Evolutionary conservation across 169 alveolate genomes (phyloP), one percentile per base, ranked within the genome.

Genomic region (Eimeria necatrix): DNA sequence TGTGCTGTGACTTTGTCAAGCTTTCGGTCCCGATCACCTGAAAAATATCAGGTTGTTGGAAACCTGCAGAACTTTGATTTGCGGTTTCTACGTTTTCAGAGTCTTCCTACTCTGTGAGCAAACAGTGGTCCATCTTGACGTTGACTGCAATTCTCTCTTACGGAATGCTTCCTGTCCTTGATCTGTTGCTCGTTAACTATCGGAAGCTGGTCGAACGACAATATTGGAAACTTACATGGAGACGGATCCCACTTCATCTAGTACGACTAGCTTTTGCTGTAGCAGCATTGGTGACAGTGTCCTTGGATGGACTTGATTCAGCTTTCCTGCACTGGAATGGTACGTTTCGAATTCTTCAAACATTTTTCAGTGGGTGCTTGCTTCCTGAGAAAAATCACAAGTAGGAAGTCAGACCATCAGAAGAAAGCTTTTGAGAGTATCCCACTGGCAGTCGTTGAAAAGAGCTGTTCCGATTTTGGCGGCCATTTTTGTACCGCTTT

Each of bases 81-180:
- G 59, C 64, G 78, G 20, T 24, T 32, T n/a, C 0, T 84, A 48
- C 48, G 73, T 84, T 5, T 76, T 59, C 91, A 84, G 91, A 84
- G 49, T 53, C 91, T 20, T 56, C 16, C 59, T 84, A 56, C 32
- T 84, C 91, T 84, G 91, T 49, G n/a, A 64, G 49, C 5, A 84
- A 14, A 49, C 91, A 84, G 56, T 84, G 91, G 91, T 74, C 91
- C 26, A 16, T 59, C 73, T 53, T 84, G 91, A 84, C 91, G 46
- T 4, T 84, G 18, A 52, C 76, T 0, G 91, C 91, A 18, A 26
- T 56, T 4, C 26, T 84, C 16, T 53, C 91, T 14, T 86, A 92
- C 71, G 95, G 92, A n/a, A 32, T 92, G 83, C 73, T 71, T 12
- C 95, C 95, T 16, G 46, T 92, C 52, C 64, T 92, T 83, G 95